Percentiles rank a stretch among this genome's conserved stretches.
These are phyloP conservation scores for Perkinsela sp. DNA, from an alignment of 208 protist species.

Conservation along the genomic window DNA sequence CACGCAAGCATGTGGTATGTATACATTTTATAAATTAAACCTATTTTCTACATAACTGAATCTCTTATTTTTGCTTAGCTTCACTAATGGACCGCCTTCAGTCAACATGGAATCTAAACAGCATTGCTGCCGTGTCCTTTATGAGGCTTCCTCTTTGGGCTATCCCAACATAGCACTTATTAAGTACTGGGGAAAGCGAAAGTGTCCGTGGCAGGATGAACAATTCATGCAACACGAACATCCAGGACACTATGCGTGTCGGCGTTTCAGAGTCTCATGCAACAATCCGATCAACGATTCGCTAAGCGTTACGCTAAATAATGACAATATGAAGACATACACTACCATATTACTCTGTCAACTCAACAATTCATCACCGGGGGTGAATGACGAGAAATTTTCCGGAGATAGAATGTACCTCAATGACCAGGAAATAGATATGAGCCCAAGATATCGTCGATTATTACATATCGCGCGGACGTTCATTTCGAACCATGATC, in stretches of 20 bases:
- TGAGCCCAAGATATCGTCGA: neutral
- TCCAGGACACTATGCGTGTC: neutral
- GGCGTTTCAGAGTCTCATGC: neutral
- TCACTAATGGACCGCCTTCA: no score
- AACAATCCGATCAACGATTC: slow-evolving; percentile 76
- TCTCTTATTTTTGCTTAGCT: no score
- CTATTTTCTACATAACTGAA: no score
- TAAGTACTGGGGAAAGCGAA: slow-evolving; percentile 98
- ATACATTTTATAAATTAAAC: no score
- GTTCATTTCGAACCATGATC: neutral
- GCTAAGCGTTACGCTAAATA: slow-evolving; percentile 79
- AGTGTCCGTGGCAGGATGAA: slow-evolving; percentile 59
- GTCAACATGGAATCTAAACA: no score
- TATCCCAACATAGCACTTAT: slow-evolving; percentile 98
- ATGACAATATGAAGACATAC: slow-evolving; percentile 65
- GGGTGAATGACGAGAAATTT: slow-evolving; percentile 8
- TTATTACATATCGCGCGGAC: neutral
- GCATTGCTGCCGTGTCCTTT: no score
- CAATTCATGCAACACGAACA: slow-evolving; percentile 27
- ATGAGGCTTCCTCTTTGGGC: no score
- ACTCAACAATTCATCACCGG: neutral
- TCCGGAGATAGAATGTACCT: slow-evolving; percentile 67
- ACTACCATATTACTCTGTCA: slow-evolving; percentile 63
- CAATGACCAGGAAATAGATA: slow-evolving; percentile 63
- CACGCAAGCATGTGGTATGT: no score